Evolutionary conservation across 2,329 filamentous ascomycete species (phyloP).

Genomic region (Hyphodiscus sp.): DNA sequence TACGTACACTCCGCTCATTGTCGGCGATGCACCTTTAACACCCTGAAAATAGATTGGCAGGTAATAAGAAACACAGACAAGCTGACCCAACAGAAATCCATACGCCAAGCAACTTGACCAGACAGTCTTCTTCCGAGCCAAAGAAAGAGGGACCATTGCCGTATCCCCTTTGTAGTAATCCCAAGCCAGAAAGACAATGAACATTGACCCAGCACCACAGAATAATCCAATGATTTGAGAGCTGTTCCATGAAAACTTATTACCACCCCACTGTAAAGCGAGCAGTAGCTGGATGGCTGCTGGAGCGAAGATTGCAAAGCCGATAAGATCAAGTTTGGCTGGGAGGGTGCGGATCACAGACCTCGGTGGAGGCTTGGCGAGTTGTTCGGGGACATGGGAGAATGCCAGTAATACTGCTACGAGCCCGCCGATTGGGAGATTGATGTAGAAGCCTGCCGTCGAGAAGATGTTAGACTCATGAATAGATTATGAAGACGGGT

Average conservation of each 20-base stretch:
- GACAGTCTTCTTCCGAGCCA: constrained; percentile 14
- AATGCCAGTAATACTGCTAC: constrained; percentile 30
- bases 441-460: constrained; percentile 31
- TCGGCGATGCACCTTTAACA: constrained; percentile 18
- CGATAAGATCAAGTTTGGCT: constrained; percentile 24
- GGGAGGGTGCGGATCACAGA: constrained; percentile 12
- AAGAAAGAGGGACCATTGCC: constrained; percentile 19
- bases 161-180: constrained; percentile 18
- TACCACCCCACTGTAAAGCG: constrained; percentile 29
- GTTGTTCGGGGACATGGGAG: constrained; percentile 28
- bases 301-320: constrained; percentile 28
- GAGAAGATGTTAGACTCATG: not conserved
- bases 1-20: constrained; percentile 21
- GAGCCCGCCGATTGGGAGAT: constrained; percentile 33
- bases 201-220: constrained; percentile 10
- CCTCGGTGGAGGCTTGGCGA: not conserved
- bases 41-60: constrained; percentile 28
- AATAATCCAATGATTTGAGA: constrained; percentile 21
- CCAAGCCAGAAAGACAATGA: constrained; percentile 19
- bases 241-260: constrained; percentile 25
- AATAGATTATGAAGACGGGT: not conserved
- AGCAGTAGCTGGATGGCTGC: constrained; percentile 27
- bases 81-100: constrained; percentile 1
- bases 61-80: constrained; percentile 5
- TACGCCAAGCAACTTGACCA: constrained; percentile 1